Evolutionary conservation across 2,329 filamentous ascomycete genomes (phyloP), one percentile per base, ranked within the genome.

Genomic region (Calonectria pteridis): DNA sequence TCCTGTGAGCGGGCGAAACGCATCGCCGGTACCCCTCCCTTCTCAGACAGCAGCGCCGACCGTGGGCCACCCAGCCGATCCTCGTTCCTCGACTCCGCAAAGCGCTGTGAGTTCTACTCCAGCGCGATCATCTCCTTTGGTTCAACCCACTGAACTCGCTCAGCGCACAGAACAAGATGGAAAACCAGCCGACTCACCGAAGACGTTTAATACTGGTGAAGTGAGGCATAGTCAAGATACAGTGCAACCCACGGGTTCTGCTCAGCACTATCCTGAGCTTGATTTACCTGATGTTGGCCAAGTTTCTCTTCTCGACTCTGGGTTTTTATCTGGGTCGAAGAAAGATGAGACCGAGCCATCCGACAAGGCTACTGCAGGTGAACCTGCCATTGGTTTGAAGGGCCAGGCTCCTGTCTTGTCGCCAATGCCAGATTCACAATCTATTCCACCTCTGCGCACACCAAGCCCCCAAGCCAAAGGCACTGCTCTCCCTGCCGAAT

Each of bases 121-220:
- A 35, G 73, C 73, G 64, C 92, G 92, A 77, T 82, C 90, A 1
- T 84, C 91, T 26, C 89, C 92, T 0, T 92, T 96, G 77, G 88
- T 95, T 70, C 89, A 94, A 46, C 94, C 95, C 2, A 90, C 93
- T 16, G 94, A 97, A 77, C 93, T 96, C 51, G 16, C 55, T 20
- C 96, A 96, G 82, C 93, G 93, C 7, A 88, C 93, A 82, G 91
- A 91, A 67, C 93, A 94, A 76, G 88, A 90, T 76, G 85, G 88
- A 46, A 87, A 87, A 70, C 91, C 90, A 1, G 83, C 90, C 71
- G 92, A 93, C 2, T 90, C 89, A 26, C 86, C 90, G 66, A 89
- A 90, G 6, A 92, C 88, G 75, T 81, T 91, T 72, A 91, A 93
- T 76, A 88, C 18, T 7, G 14, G 29, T 7, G 35, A 37, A 20